Percentiles rank a stretch among this genome's conserved stretches.
Evolutionary conservation across 163 green algal species (phyloP).

Genomic region (Scenedesmus sp.): DNA sequence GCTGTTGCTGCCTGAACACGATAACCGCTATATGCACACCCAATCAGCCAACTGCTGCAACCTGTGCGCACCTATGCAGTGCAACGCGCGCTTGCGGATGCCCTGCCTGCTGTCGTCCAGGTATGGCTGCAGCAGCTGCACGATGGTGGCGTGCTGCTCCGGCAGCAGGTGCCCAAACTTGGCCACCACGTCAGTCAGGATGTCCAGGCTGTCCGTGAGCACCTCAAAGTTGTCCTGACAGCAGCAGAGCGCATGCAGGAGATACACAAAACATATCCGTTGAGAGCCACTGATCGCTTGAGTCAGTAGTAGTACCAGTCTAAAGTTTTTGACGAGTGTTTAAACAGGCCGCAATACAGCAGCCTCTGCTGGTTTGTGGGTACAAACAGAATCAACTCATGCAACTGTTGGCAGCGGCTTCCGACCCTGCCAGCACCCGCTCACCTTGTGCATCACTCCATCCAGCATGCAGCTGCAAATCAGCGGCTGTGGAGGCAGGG

Average conservation of each 20-base stretch:
- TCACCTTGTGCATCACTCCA: no score
- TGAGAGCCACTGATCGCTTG: not conserved
- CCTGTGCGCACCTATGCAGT: slow-evolving; percentile 79
- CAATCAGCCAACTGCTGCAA: not conserved
- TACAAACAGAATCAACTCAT: no score
- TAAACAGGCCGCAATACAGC: no score
- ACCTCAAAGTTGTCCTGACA: slow-evolving; percentile 75
- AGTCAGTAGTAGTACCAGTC: no score
- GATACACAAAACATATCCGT: not conserved
- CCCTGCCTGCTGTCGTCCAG: slow-evolving; percentile 71
- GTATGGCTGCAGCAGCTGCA: slow-evolving; percentile 70
- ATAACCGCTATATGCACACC: not conserved
- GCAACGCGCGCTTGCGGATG: slow-evolving; percentile 68
- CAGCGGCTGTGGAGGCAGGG: no score
- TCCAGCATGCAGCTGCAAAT: no score
- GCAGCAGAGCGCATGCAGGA: not conserved
- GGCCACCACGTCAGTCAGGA: slow-evolving; percentile 81
- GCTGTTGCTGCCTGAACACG: slow-evolving; percentile 50
- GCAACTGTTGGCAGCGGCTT: no score
- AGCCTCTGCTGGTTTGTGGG: no score
- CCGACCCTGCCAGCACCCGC: no score
- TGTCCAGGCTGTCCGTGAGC: slow-evolving; percentile 80
- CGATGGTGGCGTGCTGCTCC: slow-evolving; percentile 71
- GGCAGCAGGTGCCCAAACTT: slow-evolving; percentile 80
- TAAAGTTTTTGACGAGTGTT: no score